Conservation (phyloP, 2,329 filamentous ascomycete genomes). For the Knufia petricola region DNA sequence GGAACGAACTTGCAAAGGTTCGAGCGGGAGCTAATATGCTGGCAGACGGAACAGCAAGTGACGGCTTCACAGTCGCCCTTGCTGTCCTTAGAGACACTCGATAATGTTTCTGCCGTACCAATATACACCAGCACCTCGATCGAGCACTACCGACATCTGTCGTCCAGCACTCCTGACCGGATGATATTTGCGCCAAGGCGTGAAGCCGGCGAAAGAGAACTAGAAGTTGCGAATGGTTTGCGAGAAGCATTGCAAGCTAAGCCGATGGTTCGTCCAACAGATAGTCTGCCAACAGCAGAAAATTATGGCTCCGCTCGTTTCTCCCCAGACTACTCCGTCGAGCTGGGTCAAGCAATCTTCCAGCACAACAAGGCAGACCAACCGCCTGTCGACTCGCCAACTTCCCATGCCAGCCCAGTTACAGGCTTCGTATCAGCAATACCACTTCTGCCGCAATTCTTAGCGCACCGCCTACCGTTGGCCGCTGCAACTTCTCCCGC, state of each 20-base stretch:
- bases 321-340: not conserved
- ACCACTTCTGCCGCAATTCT: constrained; percentile 4
- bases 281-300: not conserved
- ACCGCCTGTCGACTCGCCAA: not conserved
- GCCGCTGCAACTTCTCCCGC: too few species aligned
- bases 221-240: not conserved
- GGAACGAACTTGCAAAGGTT: not conserved
- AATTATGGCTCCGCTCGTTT: not conserved
- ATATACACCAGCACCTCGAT: not conserved
- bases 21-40: not conserved
- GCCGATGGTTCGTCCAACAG: not conserved
- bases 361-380: not conserved
- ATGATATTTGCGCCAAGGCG: not conserved
- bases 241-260: not conserved
- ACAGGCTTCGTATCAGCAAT: not conserved
- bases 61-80: not conserved
- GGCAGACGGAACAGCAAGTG: not conserved
- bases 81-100: not conserved
- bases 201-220: not conserved
- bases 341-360: not conserved
- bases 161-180: not conserved
- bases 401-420: not conserved
- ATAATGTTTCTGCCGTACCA: not conserved
- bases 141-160: not conserved
- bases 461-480: not conserved